Evolutionary conservation across 345 rosid genomes (phyloP).

Genomic region (Citropsis articulata): DNA sequence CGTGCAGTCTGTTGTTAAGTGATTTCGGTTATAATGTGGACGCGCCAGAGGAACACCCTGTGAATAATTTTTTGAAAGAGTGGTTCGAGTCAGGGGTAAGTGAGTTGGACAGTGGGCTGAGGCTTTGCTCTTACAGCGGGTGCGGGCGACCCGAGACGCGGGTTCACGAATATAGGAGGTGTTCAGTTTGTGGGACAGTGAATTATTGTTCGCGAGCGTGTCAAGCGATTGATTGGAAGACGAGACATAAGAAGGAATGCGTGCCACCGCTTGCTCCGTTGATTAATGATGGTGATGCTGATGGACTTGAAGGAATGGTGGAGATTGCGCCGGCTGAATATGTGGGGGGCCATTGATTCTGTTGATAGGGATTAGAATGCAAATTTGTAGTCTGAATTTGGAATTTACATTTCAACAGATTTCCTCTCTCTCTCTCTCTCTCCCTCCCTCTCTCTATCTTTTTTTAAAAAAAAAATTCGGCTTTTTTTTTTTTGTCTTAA

Average conservation of each 20-base stretch:
- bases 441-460: fast-evolving
- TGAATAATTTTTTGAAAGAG: conserved; percentile 47
- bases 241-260: conserved; percentile 72
- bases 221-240: conserved; percentile 91
- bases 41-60: conserved; percentile 48
- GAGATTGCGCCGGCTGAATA: conserved; percentile 19
- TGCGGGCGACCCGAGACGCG: conserved; percentile 90
- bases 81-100: conserved; percentile 49
- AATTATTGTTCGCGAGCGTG: conserved; percentile 92
- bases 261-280: conserved; percentile 51
- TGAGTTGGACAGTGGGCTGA: conserved; percentile 16
- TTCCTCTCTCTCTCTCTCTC: too few relatives aligned
- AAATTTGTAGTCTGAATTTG: not conserved
- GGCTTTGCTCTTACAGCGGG: conserved; percentile 50
- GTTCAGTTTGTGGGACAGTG: conserved; percentile 80
- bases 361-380: not conserved
- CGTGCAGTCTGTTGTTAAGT: conserved; percentile 26
- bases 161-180: conserved; percentile 72
- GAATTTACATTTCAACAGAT: not conserved
- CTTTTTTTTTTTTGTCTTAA: too few relatives aligned
- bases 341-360: not conserved
- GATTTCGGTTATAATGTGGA: conserved; percentile 43
- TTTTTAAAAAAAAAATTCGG: too few relatives aligned
- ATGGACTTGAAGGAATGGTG: conserved; percentile 26
- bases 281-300: conserved; percentile 33